phyloP scores from a whole-genome alignment of 352 stramenopile species.

The Globisporangium spinosum region DNA sequence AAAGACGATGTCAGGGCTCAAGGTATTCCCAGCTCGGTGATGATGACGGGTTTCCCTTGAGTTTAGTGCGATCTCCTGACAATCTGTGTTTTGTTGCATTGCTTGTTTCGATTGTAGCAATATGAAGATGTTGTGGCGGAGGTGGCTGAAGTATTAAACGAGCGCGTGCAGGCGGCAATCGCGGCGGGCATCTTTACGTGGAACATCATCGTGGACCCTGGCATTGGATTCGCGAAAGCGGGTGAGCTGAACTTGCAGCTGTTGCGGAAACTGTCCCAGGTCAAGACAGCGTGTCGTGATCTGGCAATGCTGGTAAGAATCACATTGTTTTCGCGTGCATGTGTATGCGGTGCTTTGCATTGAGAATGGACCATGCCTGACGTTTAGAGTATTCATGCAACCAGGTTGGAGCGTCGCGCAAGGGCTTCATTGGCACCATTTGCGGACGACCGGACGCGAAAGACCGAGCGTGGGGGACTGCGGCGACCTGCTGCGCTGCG shows the following conservation, averaged over 20 bases:
- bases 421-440: conserved; percentile 97
- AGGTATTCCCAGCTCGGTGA: conserved; percentile 27
- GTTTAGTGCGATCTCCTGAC: background rate
- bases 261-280: conserved; percentile 66
- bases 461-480: conserved; percentile 91
- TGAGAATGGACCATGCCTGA: background rate
- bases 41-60: background rate
- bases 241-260: conserved; percentile 89
- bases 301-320: conserved; percentile 53
- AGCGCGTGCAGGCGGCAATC: conserved; percentile 75
- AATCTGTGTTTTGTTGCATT: background rate
- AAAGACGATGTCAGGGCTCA: conserved; percentile 92
- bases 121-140: conserved; percentile 91
- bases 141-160: conserved; percentile 76
- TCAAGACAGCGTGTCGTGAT: conserved; percentile 44
- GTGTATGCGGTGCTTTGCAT: background rate
- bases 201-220: conserved; percentile 95
- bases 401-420: conserved; percentile 92
- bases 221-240: conserved; percentile 98
- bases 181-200: conserved; percentile 88
- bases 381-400: background rate
- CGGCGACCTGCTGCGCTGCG: conserved; percentile 89
- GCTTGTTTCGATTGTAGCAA: conserved; percentile 38
- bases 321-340: background rate
- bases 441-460: conserved; percentile 76